A percentile compares a stretch with the other conserved stretches of the same genome.
These are phyloP conservation scores for Penstemon eatonii DNA, from an alignment of 257 asterid genomes.

Conservation along the genomic window DNA sequence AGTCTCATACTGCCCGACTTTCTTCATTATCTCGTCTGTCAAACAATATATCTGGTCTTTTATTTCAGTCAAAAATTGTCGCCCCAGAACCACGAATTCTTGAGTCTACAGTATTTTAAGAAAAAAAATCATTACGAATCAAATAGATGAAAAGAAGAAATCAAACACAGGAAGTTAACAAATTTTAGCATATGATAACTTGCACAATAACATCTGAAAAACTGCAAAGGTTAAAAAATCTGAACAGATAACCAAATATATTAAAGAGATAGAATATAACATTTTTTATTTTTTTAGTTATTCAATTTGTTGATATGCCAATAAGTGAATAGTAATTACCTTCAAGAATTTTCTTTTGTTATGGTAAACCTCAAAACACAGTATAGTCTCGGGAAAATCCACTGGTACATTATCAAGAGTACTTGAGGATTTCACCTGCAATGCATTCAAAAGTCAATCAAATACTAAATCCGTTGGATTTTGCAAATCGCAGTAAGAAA, in stretches of 20 bases:
- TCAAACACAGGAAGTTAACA: neutral
- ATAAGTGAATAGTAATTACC: slow-evolving; percentile 41
- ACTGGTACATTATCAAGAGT: slow-evolving; percentile 45
- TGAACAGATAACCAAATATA: slow-evolving; percentile 8
- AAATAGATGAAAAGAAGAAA: slow-evolving; percentile 12
- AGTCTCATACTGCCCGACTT: slow-evolving; percentile 58
- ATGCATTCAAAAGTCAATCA: slow-evolving; percentile 23
- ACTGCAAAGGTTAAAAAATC: slow-evolving; percentile 5
- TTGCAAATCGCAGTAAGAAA: slow-evolving; percentile 14
- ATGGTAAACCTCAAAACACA: slow-evolving; percentile 82
- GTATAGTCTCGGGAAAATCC: slow-evolving; percentile 68
- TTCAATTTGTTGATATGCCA: slow-evolving; percentile 13
- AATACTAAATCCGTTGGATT: slow-evolving; percentile 18
- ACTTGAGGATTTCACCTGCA: slow-evolving; percentile 60
- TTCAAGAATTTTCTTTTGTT: slow-evolving; percentile 50
- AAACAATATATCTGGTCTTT: slow-evolving; percentile 78
- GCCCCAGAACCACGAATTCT: slow-evolving; percentile 83
- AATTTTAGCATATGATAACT: neutral
- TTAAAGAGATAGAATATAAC: neutral
- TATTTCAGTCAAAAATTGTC: slow-evolving; percentile 76
- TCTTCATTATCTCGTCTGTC: slow-evolving; percentile 80
- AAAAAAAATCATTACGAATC: slow-evolving; percentile 31
- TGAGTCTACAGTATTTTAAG: slow-evolving; percentile 54
- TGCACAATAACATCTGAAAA: neutral
- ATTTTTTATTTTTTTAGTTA: neutral